Base-by-base conservation (phyloP, 208 protist species). In the Trypanosoma vivax region DNA sequence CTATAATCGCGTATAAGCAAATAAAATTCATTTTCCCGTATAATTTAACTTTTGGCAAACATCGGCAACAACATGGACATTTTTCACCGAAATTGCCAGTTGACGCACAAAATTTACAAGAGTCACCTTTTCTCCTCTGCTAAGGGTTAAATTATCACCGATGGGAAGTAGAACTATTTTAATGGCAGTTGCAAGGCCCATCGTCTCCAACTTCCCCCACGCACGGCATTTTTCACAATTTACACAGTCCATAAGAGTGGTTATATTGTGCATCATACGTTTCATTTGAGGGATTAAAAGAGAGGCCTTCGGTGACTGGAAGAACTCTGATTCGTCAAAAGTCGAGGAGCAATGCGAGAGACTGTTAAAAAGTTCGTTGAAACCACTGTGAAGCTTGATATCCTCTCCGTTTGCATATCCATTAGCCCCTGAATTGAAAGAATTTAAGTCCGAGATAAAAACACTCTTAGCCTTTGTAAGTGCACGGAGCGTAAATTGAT, bases 181-280 rank as follows among this genome's bases (percentile, higher is more conserved):
- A 45, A 95, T 63, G 2, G 90, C 90, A 0, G 83, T 90, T 0
- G 78, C 69, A 33, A 96, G 65, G 21, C 88, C 90, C 50, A 85
- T 88, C 16, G 74, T 85, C 50, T 91, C 61, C 27, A 96, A 58
- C 54, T 96, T 96, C 5, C 88, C 90, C 87, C 88, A 95, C 16
- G 94, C 71, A 42, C 85, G 81, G 47, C 90, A 96, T 61, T 95
- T 96, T 57, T 96, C 86, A 71, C 90, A 96, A 4, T 83, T 77
- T 10, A 96, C 83, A 58, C 90, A 96, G 58, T 96, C 86, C 83
- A 96, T 94, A 33, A 95, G 46, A 14, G 29, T 72, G 27, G 81
- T 88, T 13, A 95, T 77, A 47, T 96, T 96, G 1, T 60, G 38
- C 61, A 95, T 75, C 42, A 86, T 74, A 5, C 19, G 28, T 59